phyloP scores from a whole-genome alignment of 441 rosid genomes.

The Croton setiger region DNA sequence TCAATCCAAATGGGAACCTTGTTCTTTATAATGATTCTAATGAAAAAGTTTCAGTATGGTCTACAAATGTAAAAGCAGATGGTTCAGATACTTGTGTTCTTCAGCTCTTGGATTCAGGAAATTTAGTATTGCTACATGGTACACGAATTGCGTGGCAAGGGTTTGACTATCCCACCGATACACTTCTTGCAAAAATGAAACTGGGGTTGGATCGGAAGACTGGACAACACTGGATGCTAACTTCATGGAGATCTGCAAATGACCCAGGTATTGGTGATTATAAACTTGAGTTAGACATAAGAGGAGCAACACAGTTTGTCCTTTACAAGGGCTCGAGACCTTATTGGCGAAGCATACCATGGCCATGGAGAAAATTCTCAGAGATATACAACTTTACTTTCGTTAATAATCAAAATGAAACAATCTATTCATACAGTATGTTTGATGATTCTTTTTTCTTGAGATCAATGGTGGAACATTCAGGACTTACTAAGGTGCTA shows the following conservation, averaged over 20 bases:
- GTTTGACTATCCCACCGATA: constrained; percentile 27
- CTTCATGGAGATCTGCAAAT: constrained; percentile 22
- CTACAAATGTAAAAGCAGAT: background rate
- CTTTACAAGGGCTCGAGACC: background rate
- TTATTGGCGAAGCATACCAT: constrained; percentile 4
- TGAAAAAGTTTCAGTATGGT: constrained; percentile 9
- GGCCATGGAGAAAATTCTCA: constrained; percentile 8
- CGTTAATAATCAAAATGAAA: background rate
- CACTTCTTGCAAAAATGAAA: constrained; percentile 16
- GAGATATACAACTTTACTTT: background rate
- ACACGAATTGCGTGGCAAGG: constrained; percentile 21
- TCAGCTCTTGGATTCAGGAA: constrained; percentile 22
- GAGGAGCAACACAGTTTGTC: constrained; percentile 13
- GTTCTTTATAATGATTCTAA: constrained; percentile 7
- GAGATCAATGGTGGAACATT: background rate
- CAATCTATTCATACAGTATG: background rate
- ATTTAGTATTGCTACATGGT: constrained; percentile 8
- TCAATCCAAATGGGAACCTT: constrained; percentile 3
- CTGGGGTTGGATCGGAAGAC: constrained; percentile 11
- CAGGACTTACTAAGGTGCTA: constrained; percentile 15
- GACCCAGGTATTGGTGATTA: constrained; percentile 19
- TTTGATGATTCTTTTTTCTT: background rate
- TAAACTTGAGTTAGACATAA: constrained; percentile 3
- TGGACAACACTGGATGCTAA: background rate
- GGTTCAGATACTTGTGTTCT: background rate